Conservation (phyloP, 129 eudicot genomes). For the Tagetes patula region DNA sequence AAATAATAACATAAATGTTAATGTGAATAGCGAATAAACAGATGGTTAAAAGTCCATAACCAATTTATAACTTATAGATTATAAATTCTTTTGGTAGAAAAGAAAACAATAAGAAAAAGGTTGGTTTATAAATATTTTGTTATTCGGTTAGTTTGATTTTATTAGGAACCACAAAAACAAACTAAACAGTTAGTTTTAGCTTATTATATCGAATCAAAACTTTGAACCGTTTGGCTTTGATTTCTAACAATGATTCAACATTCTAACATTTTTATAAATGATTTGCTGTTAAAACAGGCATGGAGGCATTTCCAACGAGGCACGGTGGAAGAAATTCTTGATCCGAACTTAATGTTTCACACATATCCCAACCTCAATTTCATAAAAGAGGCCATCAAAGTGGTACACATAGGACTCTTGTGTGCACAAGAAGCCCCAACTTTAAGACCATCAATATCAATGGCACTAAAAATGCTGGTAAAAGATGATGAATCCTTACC, state of each 20-base stretch:
- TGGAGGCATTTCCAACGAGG: constrained; percentile 81
- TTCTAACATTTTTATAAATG: not conserved
- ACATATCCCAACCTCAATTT: constrained; percentile 34
- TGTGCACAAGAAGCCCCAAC: constrained; percentile 76
- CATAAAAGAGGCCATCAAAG: constrained; percentile 48
- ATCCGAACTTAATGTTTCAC: constrained; percentile 61
- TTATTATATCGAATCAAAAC: not conserved
- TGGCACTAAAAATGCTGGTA: constrained; percentile 63
- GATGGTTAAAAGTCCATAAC: too few species aligned
- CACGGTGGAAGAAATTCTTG: constrained; percentile 61
- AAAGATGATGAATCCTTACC: constrained; percentile 62
- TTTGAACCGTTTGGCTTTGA: not conserved
- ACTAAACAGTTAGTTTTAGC: not conserved
- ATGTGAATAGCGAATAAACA: too few species aligned
- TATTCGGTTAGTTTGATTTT: not conserved
- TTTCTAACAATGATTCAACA: not conserved
- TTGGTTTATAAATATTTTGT: not conserved
- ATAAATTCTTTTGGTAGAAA: not conserved
- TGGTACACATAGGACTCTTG: constrained; percentile 71
- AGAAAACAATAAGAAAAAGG: not conserved
- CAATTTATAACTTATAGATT: not conserved
- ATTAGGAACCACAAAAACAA: not conserved
- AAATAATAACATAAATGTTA: too few species aligned
- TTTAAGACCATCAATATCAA: constrained; percentile 66
- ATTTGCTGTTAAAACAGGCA: constrained; percentile 40